Evolutionary conservation across 345 rosid genomes (phyloP).

Genomic region (Cardamine resedifolia): DNA sequence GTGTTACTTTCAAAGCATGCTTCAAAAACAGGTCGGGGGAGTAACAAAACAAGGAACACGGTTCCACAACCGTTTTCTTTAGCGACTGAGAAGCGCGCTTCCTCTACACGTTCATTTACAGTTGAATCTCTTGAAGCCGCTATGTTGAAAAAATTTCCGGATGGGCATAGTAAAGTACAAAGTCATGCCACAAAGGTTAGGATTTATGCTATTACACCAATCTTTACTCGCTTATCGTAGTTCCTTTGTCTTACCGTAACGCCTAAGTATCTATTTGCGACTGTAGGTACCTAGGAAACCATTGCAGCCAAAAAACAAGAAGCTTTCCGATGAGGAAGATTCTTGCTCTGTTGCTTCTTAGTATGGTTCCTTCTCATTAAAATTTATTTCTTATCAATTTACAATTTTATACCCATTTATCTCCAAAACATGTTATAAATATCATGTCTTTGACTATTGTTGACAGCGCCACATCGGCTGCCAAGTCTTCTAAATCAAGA

Average conservation of each 20-base stretch:
- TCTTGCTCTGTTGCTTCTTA: constrained; percentile 64
- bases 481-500: constrained; percentile 47
- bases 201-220: neutral
- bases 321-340: constrained; percentile 75
- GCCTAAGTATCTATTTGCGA: constrained; percentile 10
- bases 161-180: constrained; percentile 29
- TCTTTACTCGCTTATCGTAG: neutral
- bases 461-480: constrained; percentile 59
- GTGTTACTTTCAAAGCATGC: constrained; percentile 40
- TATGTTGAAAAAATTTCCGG: constrained; percentile 24
- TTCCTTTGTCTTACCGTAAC: neutral
- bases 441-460: constrained; percentile 38
- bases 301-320: constrained; percentile 62
- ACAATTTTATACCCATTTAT: neutral
- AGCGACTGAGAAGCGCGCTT: constrained; percentile 89
- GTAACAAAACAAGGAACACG: constrained; percentile 59
- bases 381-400: neutral
- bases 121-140: constrained; percentile 38
- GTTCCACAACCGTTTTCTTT: constrained; percentile 88
- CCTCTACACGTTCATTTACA: constrained; percentile 51
- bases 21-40: constrained; percentile 46
- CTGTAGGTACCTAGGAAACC: constrained; percentile 60
- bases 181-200: constrained; percentile 29
- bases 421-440: neutral
- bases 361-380: constrained; percentile 42